These are phyloP conservation scores for Rhizoctonia solani DNA, from an alignment of 1,284 basidiomycete species.

Conservation along the genomic window DNA sequence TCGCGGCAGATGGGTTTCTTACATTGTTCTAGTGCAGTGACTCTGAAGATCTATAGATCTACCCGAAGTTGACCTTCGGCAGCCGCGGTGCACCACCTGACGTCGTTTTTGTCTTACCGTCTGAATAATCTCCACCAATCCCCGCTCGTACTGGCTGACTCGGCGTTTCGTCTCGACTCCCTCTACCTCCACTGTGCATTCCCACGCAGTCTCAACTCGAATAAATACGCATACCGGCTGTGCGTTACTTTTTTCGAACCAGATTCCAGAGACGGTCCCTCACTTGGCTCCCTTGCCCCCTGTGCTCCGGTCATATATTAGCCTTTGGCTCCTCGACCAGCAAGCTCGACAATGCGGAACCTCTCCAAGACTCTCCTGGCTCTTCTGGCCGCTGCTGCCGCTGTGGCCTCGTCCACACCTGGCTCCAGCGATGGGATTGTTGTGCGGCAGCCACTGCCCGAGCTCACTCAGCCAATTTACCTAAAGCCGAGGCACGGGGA, in stretches of 20 bases:
- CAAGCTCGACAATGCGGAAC: neutral
- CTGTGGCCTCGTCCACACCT: neutral
- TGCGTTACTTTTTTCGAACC: neutral
- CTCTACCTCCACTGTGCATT: slow-evolving; percentile 5
- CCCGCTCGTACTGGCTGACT: slow-evolving; percentile 30
- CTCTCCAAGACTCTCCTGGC: neutral
- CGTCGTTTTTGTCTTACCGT: slow-evolving; percentile 1
- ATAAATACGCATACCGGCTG: slow-evolving; percentile 11
- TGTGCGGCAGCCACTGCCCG: neutral
- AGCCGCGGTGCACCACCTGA: slow-evolving; percentile 24
- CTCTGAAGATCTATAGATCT: slow-evolving; percentile 10
- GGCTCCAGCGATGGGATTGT: neutral
- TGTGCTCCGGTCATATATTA: neutral
- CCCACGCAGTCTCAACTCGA: neutral
- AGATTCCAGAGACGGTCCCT: neutral
- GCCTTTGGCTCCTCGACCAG: neutral
- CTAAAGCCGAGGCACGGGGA: slow-evolving; percentile 9
- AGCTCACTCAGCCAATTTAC: neutral
- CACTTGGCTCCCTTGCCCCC: neutral
- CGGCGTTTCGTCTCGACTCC: slow-evolving; percentile 30
- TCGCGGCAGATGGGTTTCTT: neutral
- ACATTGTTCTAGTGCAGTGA: neutral
- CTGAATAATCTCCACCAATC: neutral
- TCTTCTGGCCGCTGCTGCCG: neutral
- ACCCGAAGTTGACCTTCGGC: slow-evolving; percentile 19